phyloP scores from a whole-genome alignment of 2,329 filamentous ascomycete genomes.

The Pseudogymnoascus pannorum region DNA sequence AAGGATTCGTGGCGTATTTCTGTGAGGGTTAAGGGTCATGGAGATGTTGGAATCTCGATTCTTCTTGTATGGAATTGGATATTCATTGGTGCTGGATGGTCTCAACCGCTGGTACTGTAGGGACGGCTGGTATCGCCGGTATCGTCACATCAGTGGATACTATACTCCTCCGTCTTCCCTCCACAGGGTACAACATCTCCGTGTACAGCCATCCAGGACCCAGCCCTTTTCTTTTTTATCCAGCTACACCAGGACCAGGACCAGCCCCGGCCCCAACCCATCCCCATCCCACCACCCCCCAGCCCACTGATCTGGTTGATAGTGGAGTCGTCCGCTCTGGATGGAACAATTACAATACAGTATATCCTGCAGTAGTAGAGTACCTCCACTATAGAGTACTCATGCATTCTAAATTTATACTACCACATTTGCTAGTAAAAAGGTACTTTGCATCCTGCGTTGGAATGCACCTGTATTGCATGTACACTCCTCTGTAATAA shows the following conservation, averaged over 20 bases:
- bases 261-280: no score
- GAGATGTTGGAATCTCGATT: not conserved
- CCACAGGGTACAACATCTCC: not conserved
- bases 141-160: not conserved
- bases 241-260: not conserved
- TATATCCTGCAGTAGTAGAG: not conserved
- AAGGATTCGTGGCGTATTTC: not conserved
- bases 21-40: not conserved
- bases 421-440: not conserved
- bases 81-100: not conserved
- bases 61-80: not conserved
- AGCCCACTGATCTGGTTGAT: not conserved
- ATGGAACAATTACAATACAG: conserved; percentile 4
- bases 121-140: not conserved
- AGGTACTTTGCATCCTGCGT: not conserved
- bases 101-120: not conserved
- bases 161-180: not conserved
- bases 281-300: not conserved
- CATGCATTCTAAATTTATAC: conserved; percentile 1
- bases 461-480: not conserved
- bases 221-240: conserved; percentile 4
- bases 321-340: not conserved
- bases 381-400: not conserved
- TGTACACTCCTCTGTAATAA: not conserved
- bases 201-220: not conserved